phyloP scores from a whole-genome alignment of 345 rosid species.

The Adansonia digitata region DNA sequence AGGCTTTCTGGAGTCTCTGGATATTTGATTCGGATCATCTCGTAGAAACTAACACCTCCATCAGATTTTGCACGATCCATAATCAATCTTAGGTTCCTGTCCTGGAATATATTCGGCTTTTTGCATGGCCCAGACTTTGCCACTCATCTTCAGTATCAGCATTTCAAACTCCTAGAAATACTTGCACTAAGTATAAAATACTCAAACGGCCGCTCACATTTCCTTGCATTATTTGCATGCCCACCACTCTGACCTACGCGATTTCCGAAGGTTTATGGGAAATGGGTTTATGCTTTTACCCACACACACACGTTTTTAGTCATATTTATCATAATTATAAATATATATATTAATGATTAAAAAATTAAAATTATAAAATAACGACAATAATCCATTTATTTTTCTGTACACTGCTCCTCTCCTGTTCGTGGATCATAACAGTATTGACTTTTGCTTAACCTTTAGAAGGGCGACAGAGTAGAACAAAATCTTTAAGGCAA shows the following conservation, averaged over 20 bases:
- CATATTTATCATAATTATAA: too few species aligned
- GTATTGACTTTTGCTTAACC: neutral
- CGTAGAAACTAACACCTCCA: neutral
- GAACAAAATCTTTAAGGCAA: neutral
- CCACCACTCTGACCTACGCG: neutral
- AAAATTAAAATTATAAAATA: too few species aligned
- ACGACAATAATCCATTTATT: too few species aligned
- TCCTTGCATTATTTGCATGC: neutral
- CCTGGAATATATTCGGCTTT: slow-evolving; percentile 19
- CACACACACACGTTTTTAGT: too few species aligned
- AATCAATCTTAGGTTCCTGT: neutral
- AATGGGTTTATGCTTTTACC: neutral
- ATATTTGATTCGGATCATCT: slow-evolving; percentile 4
- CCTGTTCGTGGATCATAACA: neutral
- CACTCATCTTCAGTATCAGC: neutral
- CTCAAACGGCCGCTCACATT: neutral
- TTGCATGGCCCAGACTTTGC: neutral
- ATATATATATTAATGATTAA: too few species aligned
- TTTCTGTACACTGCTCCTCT: neutral
- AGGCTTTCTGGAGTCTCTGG: neutral
- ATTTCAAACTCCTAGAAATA: neutral
- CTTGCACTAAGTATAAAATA: neutral
- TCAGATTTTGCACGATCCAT: neutral
- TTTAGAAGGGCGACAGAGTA: neutral
- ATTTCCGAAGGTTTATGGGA: neutral